These are phyloP conservation scores for Silybum marianum DNA, from an alignment of 129 eudicot genomes.

Conservation along the genomic window DNA sequence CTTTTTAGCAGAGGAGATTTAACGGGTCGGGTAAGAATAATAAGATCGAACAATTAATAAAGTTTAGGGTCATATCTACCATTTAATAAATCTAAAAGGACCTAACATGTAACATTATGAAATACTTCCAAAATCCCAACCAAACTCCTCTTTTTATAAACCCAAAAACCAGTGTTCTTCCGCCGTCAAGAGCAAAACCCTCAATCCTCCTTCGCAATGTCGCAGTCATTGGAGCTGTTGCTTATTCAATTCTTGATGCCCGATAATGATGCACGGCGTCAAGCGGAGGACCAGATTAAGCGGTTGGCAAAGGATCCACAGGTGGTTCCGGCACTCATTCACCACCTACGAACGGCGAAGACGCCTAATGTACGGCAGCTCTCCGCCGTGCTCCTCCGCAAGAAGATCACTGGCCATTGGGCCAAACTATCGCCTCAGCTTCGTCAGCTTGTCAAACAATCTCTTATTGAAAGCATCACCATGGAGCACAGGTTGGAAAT, in stretches of 20 bases:
- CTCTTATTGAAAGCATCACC: constrained; percentile 90
- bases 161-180: constrained; percentile 28
- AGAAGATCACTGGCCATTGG: constrained; percentile 99
- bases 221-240: constrained; percentile 85
- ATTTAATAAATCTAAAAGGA: not conserved
- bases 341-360: constrained; percentile 94
- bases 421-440: constrained; percentile 69
- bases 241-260: constrained; percentile 95
- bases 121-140: constrained; percentile 6
- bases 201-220: constrained; percentile 45
- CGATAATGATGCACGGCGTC: constrained; percentile 93
- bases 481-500: constrained; percentile 76
- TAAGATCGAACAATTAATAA: not conserved
- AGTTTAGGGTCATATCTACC: not conserved
- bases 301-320: constrained; percentile 93
- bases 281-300: constrained; percentile 98
- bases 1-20: not conserved
- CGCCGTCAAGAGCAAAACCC: constrained; percentile 45
- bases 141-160: not conserved
- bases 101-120: constrained; percentile 2
- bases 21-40: not conserved
- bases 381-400: constrained; percentile 91
- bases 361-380: constrained; percentile 97
- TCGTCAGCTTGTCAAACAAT: constrained; percentile 77
- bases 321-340: constrained; percentile 88